Evolutionary conservation across 768 basidiomycete species (phyloP), one percentile per base, ranked within the genome.

Genomic region (Ramaria sp.): DNA sequence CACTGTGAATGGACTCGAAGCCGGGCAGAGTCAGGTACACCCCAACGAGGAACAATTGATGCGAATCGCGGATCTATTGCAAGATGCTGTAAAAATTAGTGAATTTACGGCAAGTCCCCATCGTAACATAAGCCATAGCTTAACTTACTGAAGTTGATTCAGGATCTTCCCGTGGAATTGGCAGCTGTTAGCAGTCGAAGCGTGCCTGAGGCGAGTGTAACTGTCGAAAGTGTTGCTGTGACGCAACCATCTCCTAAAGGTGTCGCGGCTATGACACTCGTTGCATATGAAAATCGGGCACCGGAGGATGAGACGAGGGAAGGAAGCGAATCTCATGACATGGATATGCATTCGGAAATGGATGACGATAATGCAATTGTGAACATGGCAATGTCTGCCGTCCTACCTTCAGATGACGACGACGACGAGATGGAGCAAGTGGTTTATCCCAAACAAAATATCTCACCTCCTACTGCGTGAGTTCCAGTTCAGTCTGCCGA

Each of bases 11-110:
- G 61, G 59, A 25, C 62, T 57, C 25, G 62, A 50, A 3, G 57
- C 52, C 16, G 48, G 52, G 27, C 60, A 70, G 56, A 62, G 65
- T 43, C 51, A 60, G 28, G 78, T 79, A 1, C 85, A 98, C 70
- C 96, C 96, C 7, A 98, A 99, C 61, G 93, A 88, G 56, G 92
- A 95, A 71, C 88, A 94, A 61, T 69, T 99, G 41, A 94, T 97
- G 90, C 76, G 96, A 59, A 87, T 99, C 56, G 75, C 79, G 44
- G 95, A 96, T 68, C 70, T 96, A 39, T 71, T 93, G 45, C 69
- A 75, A 13, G 91, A 96, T 62, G 85, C 84, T 0, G 74, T 70
- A 58, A 74, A 54, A 68, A 77, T 53, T 75, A 82, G 72, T 88
- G 87, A 57, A 55, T 72, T 67, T 42, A 22, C 3, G 25, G 25